Evolutionary conservation across 2,329 filamentous ascomycete species (phyloP), one percentile per base, ranked within the genome.

Genomic region (Apiospora arundinis): DNA sequence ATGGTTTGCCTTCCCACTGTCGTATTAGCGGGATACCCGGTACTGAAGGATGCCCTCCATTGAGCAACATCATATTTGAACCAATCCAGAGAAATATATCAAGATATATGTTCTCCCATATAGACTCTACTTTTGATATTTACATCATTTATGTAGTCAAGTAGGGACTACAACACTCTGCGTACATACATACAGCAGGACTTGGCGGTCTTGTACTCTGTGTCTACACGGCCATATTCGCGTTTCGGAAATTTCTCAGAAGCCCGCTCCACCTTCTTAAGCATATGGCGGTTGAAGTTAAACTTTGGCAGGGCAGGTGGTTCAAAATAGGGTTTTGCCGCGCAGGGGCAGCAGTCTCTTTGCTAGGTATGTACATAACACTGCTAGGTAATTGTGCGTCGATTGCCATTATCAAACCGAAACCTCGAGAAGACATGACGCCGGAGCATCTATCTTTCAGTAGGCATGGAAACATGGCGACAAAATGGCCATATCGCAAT

Each of bases 21-120:
- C 28, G 28, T 63, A 63, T 40, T 63, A 63, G 56, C 56, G 56
- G 56, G 56, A 63, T 63, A 40, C n/a, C 56, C 56, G 56, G 56
- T 32, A n/a, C n/a, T n/a, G n/a, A 63, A 40, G 56, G 56, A 32
- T 60, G 28, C 12, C 9, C 25, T 6, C 45, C n/a, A 23, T 32
- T 28, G 7, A 32, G 16, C 5, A 56, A 56, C 23, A 60, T 32
- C 11, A 4, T 32, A 32, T 6, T 32, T 6, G 32, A 45, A 45
- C 42, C 42, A 45, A 4, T 16, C 16, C 42, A 4, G 42, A 12
- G 16, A 45, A 32, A 18, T 28, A 56, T 56, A 6, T 52, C n/a
- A 25, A 14, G 28, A 32, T n/a, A 40, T 63, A 63, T 32, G 6
- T 32, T 6, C 32, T 32, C 32, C 32, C 42, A 4, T 32, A 16